Base-by-base conservation (phyloP, 306 rosid genomes). In the cucumber (Cucumis sativus) region DNA sequence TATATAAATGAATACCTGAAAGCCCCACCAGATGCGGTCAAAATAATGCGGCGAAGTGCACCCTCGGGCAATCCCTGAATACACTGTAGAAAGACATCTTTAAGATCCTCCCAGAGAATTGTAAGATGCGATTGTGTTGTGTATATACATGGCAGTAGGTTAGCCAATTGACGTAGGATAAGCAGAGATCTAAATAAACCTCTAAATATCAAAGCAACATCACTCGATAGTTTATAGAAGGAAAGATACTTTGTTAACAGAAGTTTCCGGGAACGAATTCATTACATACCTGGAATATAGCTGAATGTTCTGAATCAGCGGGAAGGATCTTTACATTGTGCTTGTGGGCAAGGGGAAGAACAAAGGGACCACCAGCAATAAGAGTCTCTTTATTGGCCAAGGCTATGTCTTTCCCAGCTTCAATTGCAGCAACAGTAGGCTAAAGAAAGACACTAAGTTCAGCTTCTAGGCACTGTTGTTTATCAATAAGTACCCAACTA, bases 341-440 rank as follows among this genome's bases (percentile, higher is more conserved):
- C 88, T 95, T 91, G 72, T 76, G 87, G n/a, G 99, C 99, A 75
- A 95, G 97, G 83, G 99, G 99, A 81, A 95, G 97, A 79, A 95
- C 96, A 84, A 95, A 95, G 74, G 99, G 97, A 79, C 99, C 99
- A 79, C 99, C 99, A 70, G 99, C 99, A 83, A 95, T 95, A 69
- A 95, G 81, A 66, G 99, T 95, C 87, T 95, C 99, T 85, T 95
- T 95, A 80, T 95, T 95, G 79, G 99, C 99, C 84, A 95, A 88
- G 76, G 99, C 99, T 86, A 95, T 95, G 91, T 95, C 96, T 86
- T 95, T 95, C 81, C 99, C 99, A 35, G 97, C 99, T 87, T 95
- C 96, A 49, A 95, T 95, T 10, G 99, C 99, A 72, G 99, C 99
- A 75, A 95, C 99, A 43, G 99, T 95, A 74, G 99, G 99, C 99